These are phyloP conservation scores for Stephania japonica DNA, from an alignment of 164 flowering plant genomes.

Conservation along the genomic window DNA sequence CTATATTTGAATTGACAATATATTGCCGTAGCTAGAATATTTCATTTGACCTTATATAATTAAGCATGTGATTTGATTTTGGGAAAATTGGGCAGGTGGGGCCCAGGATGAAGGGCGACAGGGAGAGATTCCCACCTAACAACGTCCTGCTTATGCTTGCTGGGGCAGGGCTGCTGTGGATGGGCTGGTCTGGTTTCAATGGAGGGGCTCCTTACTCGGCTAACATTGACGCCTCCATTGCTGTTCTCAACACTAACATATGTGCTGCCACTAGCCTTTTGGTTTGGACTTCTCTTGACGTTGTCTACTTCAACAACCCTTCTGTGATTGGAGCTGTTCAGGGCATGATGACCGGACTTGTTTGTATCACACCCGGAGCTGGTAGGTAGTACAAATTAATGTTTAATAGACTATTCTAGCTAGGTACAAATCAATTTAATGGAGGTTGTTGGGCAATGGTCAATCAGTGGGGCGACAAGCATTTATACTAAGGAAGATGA, in stretches of 20 bases:
- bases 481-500: no score
- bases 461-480: no score
- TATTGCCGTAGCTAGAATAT: no score
- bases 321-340: slow-evolving; percentile 64
- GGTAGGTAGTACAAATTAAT: slow-evolving; percentile 19
- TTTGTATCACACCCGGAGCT: slow-evolving; percentile 62
- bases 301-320: slow-evolving; percentile 49
- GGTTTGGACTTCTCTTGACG: slow-evolving; percentile 54
- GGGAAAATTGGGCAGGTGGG: slow-evolving; percentile 35
- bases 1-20: no score
- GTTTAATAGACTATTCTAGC: background rate
- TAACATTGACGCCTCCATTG: slow-evolving; percentile 38
- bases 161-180: slow-evolving; percentile 61
- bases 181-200: slow-evolving; percentile 71
- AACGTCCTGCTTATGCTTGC: slow-evolving; percentile 54
- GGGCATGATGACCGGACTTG: slow-evolving; percentile 67
- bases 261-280: slow-evolving; percentile 58
- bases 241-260: slow-evolving; percentile 48
- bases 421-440: background rate
- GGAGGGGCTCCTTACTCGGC: slow-evolving; percentile 63
- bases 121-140: slow-evolving; percentile 57
- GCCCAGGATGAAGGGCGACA: slow-evolving; percentile 51
- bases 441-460: no score
- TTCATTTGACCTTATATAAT: no score
- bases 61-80: no score